phyloP scores from a whole-genome alignment of 2,329 filamentous ascomycete genomes.

The Fusarium verrucosum region DNA sequence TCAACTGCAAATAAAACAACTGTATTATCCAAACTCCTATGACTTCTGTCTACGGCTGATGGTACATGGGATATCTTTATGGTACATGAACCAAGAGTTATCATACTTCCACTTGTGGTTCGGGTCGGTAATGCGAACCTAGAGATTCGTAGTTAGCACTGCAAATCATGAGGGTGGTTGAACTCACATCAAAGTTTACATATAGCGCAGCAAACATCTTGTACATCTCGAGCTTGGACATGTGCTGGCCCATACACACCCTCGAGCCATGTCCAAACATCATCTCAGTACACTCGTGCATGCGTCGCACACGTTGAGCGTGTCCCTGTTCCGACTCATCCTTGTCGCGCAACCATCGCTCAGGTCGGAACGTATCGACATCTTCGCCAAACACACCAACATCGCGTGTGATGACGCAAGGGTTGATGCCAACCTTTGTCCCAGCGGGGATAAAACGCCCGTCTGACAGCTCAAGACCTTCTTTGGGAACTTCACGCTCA shows the following conservation, averaged over 20 bases:
- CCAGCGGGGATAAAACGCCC: conserved; percentile 18
- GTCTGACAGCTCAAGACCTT: conserved; percentile 14
- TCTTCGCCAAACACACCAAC: conserved; percentile 21
- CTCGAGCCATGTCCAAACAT: conserved; percentile 33
- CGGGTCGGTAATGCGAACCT: conserved; percentile 16
- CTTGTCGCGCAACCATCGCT: conserved; percentile 18
- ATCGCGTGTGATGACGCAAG: conserved; percentile 28
- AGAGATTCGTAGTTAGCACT: neutral
- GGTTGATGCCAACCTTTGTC: conserved; percentile 29
- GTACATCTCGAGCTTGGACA: conserved; percentile 35
- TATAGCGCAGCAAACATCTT: conserved; percentile 33
- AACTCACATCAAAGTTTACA: conserved; percentile 27
- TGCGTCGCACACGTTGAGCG: conserved; percentile 9
- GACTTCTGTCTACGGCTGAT: conserved; percentile 5
- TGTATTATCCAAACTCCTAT: neutral
- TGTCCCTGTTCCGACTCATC: conserved; percentile 7
- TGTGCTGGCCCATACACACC: conserved; percentile 33
- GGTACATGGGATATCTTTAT: conserved; percentile 29
- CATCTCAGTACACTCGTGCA: conserved; percentile 30
- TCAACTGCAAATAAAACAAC: neutral
- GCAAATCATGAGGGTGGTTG: fast-evolving
- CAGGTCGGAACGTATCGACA: conserved; percentile 22
- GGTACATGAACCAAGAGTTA: conserved; percentile 38
- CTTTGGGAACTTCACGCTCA: conserved; percentile 24
- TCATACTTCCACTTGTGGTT: conserved; percentile 28